Percentiles rank a stretch among this genome's conserved stretches.
Evolutionary conservation across 2,329 filamentous ascomycete genomes (phyloP).

Genomic region (Tolypocladium album): DNA sequence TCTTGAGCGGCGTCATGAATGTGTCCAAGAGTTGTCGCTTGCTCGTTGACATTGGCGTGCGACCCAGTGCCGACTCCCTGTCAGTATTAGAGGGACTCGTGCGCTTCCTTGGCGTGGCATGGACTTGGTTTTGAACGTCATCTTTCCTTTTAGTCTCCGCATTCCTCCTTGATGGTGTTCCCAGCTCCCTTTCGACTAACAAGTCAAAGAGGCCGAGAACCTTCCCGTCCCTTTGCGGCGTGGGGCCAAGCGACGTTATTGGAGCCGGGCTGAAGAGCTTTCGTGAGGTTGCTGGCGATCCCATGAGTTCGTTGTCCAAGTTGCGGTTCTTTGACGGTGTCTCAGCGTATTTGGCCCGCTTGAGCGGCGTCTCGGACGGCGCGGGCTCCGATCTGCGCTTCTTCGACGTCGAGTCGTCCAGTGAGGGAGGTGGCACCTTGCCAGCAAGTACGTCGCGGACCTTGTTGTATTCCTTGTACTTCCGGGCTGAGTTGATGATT

Average conservation of each 20-base stretch:
- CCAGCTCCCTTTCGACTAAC: conserved; percentile 38
- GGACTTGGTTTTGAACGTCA: conserved; percentile 6
- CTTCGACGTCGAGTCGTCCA: conserved; percentile 12
- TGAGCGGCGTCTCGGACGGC: conserved; percentile 36
- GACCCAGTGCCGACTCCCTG: conserved; percentile 22
- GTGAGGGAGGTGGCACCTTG: conserved; percentile 32
- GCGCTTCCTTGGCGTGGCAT: conserved; percentile 38
- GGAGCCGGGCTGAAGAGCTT: conserved; percentile 49
- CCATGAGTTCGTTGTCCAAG: conserved; percentile 32
- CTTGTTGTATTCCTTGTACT: conserved; percentile 69
- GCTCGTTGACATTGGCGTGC: conserved; percentile 43
- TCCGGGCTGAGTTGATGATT: conserved; percentile 38
- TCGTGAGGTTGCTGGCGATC: conserved; percentile 45
- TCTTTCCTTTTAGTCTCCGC: conserved; percentile 10
- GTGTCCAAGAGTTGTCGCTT: conserved; percentile 52
- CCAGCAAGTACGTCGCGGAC: conserved; percentile 48
- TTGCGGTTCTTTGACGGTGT: conserved; percentile 34
- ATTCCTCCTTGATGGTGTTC: conserved; percentile 36
- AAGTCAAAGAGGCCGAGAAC: conserved; percentile 71
- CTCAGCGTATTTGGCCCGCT: conserved; percentile 33
- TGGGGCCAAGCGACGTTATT: conserved; percentile 60
- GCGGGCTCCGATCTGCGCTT: conserved; percentile 30
- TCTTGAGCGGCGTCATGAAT: conserved; percentile 55
- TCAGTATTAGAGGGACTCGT: conserved; percentile 17
- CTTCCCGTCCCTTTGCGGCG: conserved; percentile 67